phyloP scores from a whole-genome alignment of 768 basidiomycete genomes.

The Hericium erinaceus region DNA sequence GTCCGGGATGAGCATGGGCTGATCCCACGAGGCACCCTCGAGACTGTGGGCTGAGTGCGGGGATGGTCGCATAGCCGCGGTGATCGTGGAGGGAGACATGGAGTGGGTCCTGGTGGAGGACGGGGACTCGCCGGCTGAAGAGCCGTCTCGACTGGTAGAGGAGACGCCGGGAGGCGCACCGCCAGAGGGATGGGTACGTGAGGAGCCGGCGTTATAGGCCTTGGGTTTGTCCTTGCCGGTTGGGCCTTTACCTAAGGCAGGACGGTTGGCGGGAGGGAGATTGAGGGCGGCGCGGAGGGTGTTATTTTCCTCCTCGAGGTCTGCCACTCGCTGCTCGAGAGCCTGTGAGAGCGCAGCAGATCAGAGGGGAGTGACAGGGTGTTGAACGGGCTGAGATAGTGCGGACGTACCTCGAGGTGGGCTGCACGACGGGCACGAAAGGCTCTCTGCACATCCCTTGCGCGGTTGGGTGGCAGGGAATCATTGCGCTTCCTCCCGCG shows the following conservation, averaged over 20 bases:
- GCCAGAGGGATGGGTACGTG: constrained; percentile 1
- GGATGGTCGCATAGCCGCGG: constrained; percentile 34
- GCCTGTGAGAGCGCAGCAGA: constrained; percentile 35
- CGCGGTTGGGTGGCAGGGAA: constrained; percentile 71
- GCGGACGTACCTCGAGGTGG: constrained; percentile 59
- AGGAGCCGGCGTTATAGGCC: constrained; percentile 1
- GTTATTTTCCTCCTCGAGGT: constrained; percentile 79
- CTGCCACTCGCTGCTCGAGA: constrained; percentile 69
- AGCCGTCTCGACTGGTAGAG: constrained; percentile 10
- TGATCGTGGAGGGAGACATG: constrained; percentile 48
- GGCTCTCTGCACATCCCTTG: constrained; percentile 82
- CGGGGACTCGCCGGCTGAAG: constrained; percentile 24
- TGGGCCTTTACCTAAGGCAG: constrained; percentile 72
- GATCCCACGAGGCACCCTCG: constrained; percentile 48
- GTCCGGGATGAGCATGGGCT: constrained; percentile 39
- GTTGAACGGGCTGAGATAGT: constrained; percentile 16
- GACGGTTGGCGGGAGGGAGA: constrained; percentile 64
- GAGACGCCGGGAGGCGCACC: background rate
- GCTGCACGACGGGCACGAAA: constrained; percentile 85
- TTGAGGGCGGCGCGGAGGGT: constrained; percentile 63
- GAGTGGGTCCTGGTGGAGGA: constrained; percentile 48
- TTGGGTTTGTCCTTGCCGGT: constrained; percentile 81
- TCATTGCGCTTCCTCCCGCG: constrained; percentile 81
- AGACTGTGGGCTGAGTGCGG: constrained; percentile 25
- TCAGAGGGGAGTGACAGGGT: constrained; percentile 20